A percentile compares a stretch with the other conserved stretches of the same genome.
Evolutionary conservation across 371 early-diverging fungal species (phyloP).

Genomic region (Mucor saturninus): DNA sequence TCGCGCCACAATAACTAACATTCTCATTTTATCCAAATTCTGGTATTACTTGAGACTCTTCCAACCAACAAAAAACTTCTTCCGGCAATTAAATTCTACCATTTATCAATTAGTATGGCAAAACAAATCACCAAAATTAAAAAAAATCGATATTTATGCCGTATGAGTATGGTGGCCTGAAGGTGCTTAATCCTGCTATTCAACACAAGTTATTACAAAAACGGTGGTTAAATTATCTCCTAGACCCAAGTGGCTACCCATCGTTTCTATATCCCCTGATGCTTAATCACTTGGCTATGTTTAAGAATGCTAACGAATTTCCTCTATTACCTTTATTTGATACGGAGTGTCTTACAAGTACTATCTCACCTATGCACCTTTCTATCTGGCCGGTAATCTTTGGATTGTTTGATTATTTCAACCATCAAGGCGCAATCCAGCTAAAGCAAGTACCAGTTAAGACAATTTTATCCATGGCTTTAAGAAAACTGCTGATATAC

Average conservation of each 20-base stretch:
- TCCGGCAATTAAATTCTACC: not conserved
- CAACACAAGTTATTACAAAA: constrained; percentile 5
- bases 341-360: not conserved
- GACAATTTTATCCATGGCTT: not conserved
- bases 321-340: not conserved
- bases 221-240: not conserved
- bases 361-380: not conserved
- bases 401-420: not conserved
- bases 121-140: not conserved
- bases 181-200: not conserved
- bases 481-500: not conserved
- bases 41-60: constrained; percentile 1
- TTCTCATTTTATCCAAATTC: not conserved
- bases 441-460: not conserved
- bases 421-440: not conserved
- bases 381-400: not conserved
- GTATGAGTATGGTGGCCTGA: not conserved
- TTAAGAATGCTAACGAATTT: not conserved
- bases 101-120: constrained; percentile 9
- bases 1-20: not conserved
- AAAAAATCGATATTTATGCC: not conserved
- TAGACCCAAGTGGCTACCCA: not conserved
- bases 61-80: not conserved
- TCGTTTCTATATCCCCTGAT: not conserved
- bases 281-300: not conserved